These are phyloP conservation scores for Pisolithus orientalis DNA, from an alignment of 768 basidiomycete species.

Conservation along the genomic window DNA sequence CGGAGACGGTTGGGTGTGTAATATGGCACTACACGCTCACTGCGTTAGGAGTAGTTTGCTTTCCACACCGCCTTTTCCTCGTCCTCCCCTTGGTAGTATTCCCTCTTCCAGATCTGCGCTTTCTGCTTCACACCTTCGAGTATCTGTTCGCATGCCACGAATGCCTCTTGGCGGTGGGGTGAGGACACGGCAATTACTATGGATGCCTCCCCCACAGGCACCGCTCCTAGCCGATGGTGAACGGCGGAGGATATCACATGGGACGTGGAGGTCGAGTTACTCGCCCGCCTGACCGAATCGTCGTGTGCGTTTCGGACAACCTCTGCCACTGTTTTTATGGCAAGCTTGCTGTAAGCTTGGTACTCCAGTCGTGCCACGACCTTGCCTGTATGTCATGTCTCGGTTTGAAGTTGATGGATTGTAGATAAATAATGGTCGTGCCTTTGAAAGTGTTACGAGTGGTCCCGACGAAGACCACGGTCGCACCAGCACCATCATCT, in stretches of 20 bases:
- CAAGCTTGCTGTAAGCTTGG: slow-evolving; percentile 76
- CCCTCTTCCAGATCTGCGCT: slow-evolving; percentile 89
- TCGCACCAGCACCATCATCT: slow-evolving; percentile 64
- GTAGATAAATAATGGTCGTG: slow-evolving; percentile 17
- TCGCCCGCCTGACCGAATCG: slow-evolving; percentile 25
- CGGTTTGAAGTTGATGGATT: slow-evolving; percentile 4
- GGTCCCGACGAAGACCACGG: slow-evolving; percentile 74
- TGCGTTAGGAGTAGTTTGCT: slow-evolving; percentile 37
- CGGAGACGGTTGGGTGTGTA: not conserved
- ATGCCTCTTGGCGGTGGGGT: slow-evolving; percentile 79
- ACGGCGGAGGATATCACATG: slow-evolving; percentile 55
- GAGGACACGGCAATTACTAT: slow-evolving; percentile 84
- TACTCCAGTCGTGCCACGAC: slow-evolving; percentile 70
- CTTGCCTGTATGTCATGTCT: slow-evolving; percentile 42
- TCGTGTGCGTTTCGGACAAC: slow-evolving; percentile 46
- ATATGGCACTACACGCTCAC: too few relatives aligned
- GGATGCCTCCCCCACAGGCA: slow-evolving; percentile 74
- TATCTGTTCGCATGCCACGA: slow-evolving; percentile 71
- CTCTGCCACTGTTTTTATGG: slow-evolving; percentile 67
- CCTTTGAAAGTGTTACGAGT: slow-evolving; percentile 85
- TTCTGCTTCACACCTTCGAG: slow-evolving; percentile 82
- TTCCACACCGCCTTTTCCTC: slow-evolving; percentile 68
- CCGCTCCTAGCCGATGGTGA: slow-evolving; percentile 71
- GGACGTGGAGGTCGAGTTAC: slow-evolving; percentile 34
- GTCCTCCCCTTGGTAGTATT: slow-evolving; percentile 69